These are phyloP conservation scores for Trichodelitschia bisporula DNA, from an alignment of 495 filamentous ascomycete genomes.

Conservation along the genomic window DNA sequence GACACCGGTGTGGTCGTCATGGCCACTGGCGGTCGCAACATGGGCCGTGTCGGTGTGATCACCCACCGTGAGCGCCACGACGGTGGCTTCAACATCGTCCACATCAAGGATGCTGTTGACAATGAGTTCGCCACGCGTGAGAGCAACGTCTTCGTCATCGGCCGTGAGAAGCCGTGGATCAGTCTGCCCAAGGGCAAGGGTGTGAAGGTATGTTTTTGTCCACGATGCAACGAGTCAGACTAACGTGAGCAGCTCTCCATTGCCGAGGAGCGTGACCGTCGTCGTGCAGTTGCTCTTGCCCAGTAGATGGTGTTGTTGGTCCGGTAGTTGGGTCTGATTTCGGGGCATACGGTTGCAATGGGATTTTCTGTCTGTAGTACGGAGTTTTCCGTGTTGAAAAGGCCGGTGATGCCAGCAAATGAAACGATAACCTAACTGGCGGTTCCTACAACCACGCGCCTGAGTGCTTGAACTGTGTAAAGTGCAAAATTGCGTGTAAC, in stretches of 20 bases:
- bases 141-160: slow-evolving; percentile 96
- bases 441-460: too few relatives aligned
- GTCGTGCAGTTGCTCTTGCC: slow-evolving; percentile 57
- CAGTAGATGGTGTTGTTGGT: too few relatives aligned
- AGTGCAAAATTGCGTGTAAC: too few relatives aligned
- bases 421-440: too few relatives aligned
- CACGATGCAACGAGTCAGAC: neutral
- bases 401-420: too few relatives aligned
- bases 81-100: slow-evolving; percentile 97
- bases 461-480: too few relatives aligned
- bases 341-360: too few relatives aligned
- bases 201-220: slow-evolving; percentile 48
- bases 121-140: slow-evolving; percentile 98
- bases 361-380: too few relatives aligned
- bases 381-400: too few relatives aligned
- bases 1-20: slow-evolving; percentile 94
- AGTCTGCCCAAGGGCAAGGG: slow-evolving; percentile 98
- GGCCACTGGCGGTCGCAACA: slow-evolving; percentile 97
- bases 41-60: slow-evolving; percentile 99
- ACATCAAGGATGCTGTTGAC: slow-evolving; percentile 98
- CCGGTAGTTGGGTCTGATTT: too few relatives aligned
- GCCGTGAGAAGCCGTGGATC: slow-evolving; percentile 93
- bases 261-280: slow-evolving; percentile 92
- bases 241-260: slow-evolving; percentile 43
- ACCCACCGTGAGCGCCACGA: slow-evolving; percentile 99